These are phyloP conservation scores for Rhododendron vialii DNA, from an alignment of 148 eudicot genomes.

Conservation along the genomic window DNA sequence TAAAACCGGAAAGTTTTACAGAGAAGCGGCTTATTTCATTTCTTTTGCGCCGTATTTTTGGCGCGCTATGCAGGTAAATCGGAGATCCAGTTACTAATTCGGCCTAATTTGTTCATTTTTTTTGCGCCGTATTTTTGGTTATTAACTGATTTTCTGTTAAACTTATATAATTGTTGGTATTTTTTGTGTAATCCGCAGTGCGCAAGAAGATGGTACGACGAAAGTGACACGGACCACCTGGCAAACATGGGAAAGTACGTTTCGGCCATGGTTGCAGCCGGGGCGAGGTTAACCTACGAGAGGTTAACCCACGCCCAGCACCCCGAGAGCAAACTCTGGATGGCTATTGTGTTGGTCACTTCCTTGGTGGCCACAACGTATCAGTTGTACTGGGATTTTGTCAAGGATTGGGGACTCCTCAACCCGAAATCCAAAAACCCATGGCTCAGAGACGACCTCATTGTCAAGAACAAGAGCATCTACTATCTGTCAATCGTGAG, in stretches of 20 bases:
- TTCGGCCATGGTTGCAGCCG: constrained; percentile 99
- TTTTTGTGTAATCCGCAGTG: constrained; percentile 35
- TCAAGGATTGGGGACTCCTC: constrained; percentile 88
- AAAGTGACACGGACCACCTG: constrained; percentile 50
- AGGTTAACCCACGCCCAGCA: constrained; percentile 66
- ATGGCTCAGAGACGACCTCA: constrained; percentile 84
- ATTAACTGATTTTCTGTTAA: not conserved
- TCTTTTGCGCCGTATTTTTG: constrained; percentile 95
- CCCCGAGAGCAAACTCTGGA: constrained; percentile 35
- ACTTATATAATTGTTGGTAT: not conserved
- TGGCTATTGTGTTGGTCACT: constrained; percentile 62
- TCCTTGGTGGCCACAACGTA: constrained; percentile 75
- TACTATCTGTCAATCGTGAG: constrained; percentile 88
- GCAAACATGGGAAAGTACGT: constrained; percentile 92
- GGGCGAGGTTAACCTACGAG: constrained; percentile 74
- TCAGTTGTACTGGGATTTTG: constrained; percentile 96
- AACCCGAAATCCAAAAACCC: constrained; percentile 60
- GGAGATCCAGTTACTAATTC: not conserved
- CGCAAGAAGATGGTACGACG: constrained; percentile 89
- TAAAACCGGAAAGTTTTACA: constrained; percentile 61
- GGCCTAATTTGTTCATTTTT: not conserved
- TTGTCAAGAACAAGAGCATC: constrained; percentile 65
- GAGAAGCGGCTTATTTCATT: constrained; percentile 78
- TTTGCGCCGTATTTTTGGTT: too few species aligned
- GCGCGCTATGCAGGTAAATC: constrained; percentile 97